These are phyloP conservation scores for Fusarium sambucinum DNA, from an alignment of 2,329 filamentous ascomycete species.

Conservation along the genomic window DNA sequence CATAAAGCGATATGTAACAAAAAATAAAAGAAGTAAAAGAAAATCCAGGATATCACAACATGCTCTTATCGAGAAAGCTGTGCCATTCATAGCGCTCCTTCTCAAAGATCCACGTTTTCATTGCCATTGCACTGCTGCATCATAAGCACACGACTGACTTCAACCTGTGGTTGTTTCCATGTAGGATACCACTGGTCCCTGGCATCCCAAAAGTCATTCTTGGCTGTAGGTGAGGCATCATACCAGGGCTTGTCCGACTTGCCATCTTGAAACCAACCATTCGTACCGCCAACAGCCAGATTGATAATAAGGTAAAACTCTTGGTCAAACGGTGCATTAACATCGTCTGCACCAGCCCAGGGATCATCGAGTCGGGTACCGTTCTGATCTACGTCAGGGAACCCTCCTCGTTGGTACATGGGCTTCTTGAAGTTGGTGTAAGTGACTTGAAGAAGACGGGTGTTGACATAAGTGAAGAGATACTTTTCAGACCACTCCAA, in stretches of 20 bases:
- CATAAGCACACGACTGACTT: slow-evolving; percentile 77
- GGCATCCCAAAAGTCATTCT: slow-evolving; percentile 81
- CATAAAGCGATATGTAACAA: neutral
- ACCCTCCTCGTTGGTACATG: slow-evolving; percentile 76
- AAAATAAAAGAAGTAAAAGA: no score
- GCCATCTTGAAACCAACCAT: slow-evolving; percentile 86
- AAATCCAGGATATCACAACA: neutral
- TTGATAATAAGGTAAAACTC: slow-evolving; percentile 82
- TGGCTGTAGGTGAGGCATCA: slow-evolving; percentile 73
- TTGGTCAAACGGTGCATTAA: slow-evolving; percentile 80
- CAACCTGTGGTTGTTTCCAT: slow-evolving; percentile 76
- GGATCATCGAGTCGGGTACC: slow-evolving; percentile 73
- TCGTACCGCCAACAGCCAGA: slow-evolving; percentile 80
- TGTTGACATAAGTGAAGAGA: slow-evolving; percentile 87
- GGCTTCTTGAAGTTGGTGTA: slow-evolving; percentile 79
- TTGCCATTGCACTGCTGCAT: slow-evolving; percentile 75
- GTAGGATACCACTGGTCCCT: slow-evolving; percentile 75
- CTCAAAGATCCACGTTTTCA: slow-evolving; percentile 56
- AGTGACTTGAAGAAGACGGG: slow-evolving; percentile 80
- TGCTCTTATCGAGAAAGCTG: neutral
- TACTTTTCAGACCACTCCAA: slow-evolving; percentile 91
- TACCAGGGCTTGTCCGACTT: slow-evolving; percentile 82
- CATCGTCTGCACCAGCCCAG: slow-evolving; percentile 71
- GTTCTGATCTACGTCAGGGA: slow-evolving; percentile 73
- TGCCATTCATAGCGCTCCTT: neutral